Evolutionary conservation across 2,329 filamentous ascomycete genomes (phyloP).

Genomic region (Trichoderma sp.): DNA sequence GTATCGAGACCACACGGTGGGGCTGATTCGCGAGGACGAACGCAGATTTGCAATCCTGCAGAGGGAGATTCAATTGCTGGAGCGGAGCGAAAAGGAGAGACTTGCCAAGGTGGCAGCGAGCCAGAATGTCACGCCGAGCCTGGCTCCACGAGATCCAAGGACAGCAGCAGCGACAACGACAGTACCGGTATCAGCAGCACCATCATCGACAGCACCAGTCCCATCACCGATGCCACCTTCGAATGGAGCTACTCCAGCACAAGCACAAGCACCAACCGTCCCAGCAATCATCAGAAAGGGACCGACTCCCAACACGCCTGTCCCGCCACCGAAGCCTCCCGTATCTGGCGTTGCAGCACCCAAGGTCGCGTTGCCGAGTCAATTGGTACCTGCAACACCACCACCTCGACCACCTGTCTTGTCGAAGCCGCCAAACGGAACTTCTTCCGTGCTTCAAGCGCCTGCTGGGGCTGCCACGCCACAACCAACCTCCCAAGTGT

Average conservation of each 20-base stretch:
- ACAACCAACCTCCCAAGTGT: constrained; percentile 29
- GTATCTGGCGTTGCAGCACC: constrained; percentile 24
- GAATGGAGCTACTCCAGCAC: constrained; percentile 27
- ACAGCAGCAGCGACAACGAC: constrained; percentile 25
- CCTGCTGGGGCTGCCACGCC: constrained; percentile 33
- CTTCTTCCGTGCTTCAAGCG: constrained; percentile 37
- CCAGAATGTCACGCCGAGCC: constrained; percentile 32
- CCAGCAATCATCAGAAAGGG: constrained; percentile 28
- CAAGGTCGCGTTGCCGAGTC: constrained; percentile 29
- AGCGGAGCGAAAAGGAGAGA: constrained; percentile 45
- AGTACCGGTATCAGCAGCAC: not conserved
- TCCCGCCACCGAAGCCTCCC: constrained; percentile 36
- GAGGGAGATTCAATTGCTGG: constrained; percentile 65
- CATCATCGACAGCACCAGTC: constrained; percentile 23
- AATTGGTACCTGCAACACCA: constrained; percentile 29
- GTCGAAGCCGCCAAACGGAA: constrained; percentile 31
- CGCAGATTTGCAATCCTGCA: constrained; percentile 59
- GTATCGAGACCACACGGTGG: constrained; percentile 68
- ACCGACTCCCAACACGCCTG: constrained; percentile 33
- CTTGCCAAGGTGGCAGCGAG: constrained; percentile 35
- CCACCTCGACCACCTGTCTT: constrained; percentile 30
- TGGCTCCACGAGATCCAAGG: constrained; percentile 35
- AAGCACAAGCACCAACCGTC: constrained; percentile 22
- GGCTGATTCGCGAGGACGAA: constrained; percentile 72
- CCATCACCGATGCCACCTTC: not conserved